A percentile compares a stretch with the other conserved stretches of the same genome.
phyloP scores from a whole-genome alignment of 192 early-diverging fungal genomes.

The Umbelopsis isabellina region DNA sequence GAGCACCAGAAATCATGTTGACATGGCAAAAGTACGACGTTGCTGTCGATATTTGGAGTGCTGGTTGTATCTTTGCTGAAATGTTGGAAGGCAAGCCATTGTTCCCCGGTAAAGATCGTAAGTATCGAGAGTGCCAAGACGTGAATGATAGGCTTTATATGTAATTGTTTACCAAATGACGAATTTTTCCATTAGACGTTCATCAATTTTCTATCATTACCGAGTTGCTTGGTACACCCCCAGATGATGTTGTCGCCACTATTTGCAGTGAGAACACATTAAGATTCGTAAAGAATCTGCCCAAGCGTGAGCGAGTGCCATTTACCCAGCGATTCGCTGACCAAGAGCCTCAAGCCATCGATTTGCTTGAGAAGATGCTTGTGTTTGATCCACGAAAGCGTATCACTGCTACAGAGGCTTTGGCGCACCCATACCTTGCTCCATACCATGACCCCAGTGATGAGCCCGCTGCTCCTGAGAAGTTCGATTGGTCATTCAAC shows the following conservation, averaged over 20 bases:
- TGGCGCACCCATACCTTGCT: constrained; percentile 88
- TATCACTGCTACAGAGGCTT: constrained; percentile 84
- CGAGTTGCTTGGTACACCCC: constrained; percentile 88
- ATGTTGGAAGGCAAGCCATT: constrained; percentile 94
- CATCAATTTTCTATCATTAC: constrained; percentile 97
- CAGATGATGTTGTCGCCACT: constrained; percentile 88
- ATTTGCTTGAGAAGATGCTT: constrained; percentile 89
- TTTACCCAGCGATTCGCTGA: constrained; percentile 82
- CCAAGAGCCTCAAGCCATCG: constrained; percentile 77
- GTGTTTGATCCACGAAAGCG: constrained; percentile 92
- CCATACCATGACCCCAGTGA: constrained; percentile 90
- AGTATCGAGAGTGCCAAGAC: constrained; percentile 25
- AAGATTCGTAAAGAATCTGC: constrained; percentile 87
- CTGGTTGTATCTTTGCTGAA: constrained; percentile 94
- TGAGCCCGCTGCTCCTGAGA: constrained; percentile 78
- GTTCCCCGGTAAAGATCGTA: constrained; percentile 94
- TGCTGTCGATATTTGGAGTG: constrained; percentile 95
- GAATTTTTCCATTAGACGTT: constrained; percentile 64
- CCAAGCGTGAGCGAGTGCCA: constrained; percentile 76
- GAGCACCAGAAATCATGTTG: constrained; percentile 98
- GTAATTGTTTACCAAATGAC: no score
- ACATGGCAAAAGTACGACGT: constrained; percentile 98
- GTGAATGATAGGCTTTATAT: not conserved
- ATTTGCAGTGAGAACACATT: constrained; percentile 95
- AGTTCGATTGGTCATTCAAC: constrained; percentile 96